Conservation (phyloP, 345 rosid genomes). For the Eucalyptus victrix region DNA sequence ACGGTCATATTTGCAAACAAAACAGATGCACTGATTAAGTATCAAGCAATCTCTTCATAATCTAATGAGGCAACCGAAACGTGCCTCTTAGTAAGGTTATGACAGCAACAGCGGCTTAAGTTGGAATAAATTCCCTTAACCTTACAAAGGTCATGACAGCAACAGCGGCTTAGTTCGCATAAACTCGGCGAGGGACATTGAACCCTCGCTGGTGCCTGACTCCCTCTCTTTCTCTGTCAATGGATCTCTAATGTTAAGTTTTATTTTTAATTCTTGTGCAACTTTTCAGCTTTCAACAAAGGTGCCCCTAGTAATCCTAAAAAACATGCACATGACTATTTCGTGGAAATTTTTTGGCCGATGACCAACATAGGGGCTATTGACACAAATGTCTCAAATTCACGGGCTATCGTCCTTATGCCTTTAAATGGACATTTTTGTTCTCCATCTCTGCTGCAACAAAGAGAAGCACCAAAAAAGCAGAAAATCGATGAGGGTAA, state of each 20-base stretch:
- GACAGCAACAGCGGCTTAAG: no score
- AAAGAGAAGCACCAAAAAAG: background rate
- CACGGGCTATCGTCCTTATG: no score
- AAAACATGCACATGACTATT: background rate
- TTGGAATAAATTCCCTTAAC: background rate
- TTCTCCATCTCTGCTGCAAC: conserved; percentile 1
- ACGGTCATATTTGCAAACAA: background rate
- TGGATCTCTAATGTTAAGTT: background rate
- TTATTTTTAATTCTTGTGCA: background rate
- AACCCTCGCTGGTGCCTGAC: background rate
- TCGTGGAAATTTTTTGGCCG: background rate
- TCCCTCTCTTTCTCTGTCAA: background rate
- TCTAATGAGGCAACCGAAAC: background rate
- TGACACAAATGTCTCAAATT: no score
- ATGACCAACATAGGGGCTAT: background rate
- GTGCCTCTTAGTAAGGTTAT: background rate
- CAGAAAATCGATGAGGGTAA: background rate
- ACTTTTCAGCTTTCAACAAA: background rate
- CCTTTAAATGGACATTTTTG: no score
- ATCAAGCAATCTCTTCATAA: background rate
- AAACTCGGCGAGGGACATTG: background rate
- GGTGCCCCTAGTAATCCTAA: background rate
- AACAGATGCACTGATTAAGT: background rate
- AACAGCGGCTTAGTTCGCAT: background rate
- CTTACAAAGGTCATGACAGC: background rate